Percentiles rank a stretch among this genome's conserved stretches.
Evolutionary conservation across 2,329 filamentous ascomycete species (phyloP).

Genomic region (Aspergillus carbonarius): DNA sequence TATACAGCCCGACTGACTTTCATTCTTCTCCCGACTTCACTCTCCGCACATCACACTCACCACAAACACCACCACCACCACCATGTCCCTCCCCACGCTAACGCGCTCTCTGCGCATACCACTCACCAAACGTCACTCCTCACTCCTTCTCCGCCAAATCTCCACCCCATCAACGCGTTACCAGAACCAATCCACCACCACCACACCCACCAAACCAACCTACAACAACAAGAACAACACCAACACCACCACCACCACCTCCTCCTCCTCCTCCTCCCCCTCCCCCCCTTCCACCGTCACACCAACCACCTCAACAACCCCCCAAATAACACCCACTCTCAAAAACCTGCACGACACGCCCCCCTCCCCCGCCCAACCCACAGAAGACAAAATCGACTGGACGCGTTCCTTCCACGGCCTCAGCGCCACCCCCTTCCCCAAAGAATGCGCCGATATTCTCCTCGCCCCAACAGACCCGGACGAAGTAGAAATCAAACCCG

Average conservation of each 20-base stretch:
- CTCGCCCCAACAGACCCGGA: conserved; percentile 64
- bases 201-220: conserved; percentile 26
- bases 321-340: background rate
- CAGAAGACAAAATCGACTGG: conserved; percentile 68
- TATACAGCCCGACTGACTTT: conserved; percentile 14
- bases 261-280: background rate
- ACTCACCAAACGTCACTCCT: conserved; percentile 8
- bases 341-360: conserved; percentile 40
- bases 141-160: conserved; percentile 12
- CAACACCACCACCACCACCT: background rate
- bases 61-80: conserved; percentile 10
- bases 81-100: conserved; percentile 1
- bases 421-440: conserved; percentile 66
- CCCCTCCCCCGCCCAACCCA: conserved; percentile 28
- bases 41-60: background rate
- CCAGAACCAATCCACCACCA: conserved; percentile 35
- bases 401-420: conserved; percentile 79
- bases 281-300: background rate
- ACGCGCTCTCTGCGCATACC: conserved; percentile 7
- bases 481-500: conserved; percentile 95
- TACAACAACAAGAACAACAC: background rate
- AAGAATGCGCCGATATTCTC: conserved; percentile 68
- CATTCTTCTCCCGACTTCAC: conserved; percentile 4
- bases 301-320: no score
- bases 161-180: conserved; percentile 26